Conservation (phyloP, 352 stramenopile species). For the Albugo laibachii region DNA sequence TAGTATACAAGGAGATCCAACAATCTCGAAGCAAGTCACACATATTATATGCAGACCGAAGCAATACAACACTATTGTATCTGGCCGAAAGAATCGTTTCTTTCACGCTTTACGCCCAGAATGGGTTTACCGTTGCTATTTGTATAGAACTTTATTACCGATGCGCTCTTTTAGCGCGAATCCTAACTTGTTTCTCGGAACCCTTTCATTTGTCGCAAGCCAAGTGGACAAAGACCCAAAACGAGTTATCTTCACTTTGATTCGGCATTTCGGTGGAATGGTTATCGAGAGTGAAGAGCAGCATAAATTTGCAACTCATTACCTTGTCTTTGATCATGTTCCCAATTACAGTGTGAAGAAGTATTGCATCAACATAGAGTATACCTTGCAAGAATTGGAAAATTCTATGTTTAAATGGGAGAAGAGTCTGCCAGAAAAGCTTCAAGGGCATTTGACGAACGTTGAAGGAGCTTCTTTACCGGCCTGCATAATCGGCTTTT, state of each 20-base stretch:
- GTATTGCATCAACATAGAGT: no score
- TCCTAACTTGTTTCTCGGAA: slow-evolving; percentile 53
- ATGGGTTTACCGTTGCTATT: slow-evolving; percentile 60
- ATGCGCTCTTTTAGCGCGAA: slow-evolving; percentile 61
- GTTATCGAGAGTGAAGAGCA: slow-evolving; percentile 32
- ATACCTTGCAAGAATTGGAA: no score
- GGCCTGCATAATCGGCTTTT: slow-evolving; percentile 30
- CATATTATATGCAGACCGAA: slow-evolving; percentile 53
- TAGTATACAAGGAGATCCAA: slow-evolving; percentile 9
- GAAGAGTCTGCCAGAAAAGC: not conserved
- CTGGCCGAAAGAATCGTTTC: slow-evolving; percentile 36
- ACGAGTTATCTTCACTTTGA: slow-evolving; percentile 62
- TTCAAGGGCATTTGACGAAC: not conserved
- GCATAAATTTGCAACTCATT: slow-evolving; percentile 33
- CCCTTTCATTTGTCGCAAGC: slow-evolving; percentile 41
- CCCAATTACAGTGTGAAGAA: no score
- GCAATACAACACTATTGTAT: slow-evolving; percentile 25
- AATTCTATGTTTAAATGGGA: no score
- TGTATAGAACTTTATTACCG: slow-evolving; percentile 36
- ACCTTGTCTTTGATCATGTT: slow-evolving; percentile 11
- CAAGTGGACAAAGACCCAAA: slow-evolving; percentile 58
- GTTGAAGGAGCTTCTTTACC: slow-evolving; percentile 17
- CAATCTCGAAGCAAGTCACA: slow-evolving; percentile 15
- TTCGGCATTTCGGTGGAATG: slow-evolving; percentile 65
- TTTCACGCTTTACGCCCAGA: slow-evolving; percentile 51